Conservation (phyloP, 441 rosid genomes). For the Melastoma candidum region DNA sequence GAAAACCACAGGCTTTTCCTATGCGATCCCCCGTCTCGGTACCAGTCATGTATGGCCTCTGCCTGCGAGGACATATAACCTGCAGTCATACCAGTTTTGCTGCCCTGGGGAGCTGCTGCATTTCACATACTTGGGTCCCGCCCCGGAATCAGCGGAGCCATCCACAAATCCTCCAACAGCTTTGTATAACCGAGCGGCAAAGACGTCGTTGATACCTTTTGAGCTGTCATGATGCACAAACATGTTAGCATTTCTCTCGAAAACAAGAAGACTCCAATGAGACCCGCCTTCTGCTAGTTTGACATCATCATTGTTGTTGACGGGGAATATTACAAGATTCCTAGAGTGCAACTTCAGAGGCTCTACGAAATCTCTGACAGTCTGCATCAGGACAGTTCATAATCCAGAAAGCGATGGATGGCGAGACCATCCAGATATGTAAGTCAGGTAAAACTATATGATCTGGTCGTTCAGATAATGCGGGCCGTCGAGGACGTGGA, state of each 20-base stretch:
- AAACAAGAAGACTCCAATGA: slow-evolving; percentile 83
- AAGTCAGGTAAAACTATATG: slow-evolving; percentile 75
- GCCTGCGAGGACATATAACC: slow-evolving; percentile 57
- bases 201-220: slow-evolving; percentile 25
- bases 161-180: slow-evolving; percentile 34
- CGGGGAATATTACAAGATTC: slow-evolving; percentile 58
- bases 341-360: slow-evolving; percentile 42
- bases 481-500: slow-evolving; percentile 52
- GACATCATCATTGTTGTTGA: slow-evolving; percentile 58
- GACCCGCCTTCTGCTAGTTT: slow-evolving; percentile 67
- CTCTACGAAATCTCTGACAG: slow-evolving; percentile 44
- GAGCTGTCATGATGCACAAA: slow-evolving; percentile 79
- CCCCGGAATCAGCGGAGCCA: slow-evolving; percentile 15
- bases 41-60: slow-evolving; percentile 45
- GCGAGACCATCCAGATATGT: slow-evolving; percentile 55
- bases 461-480: slow-evolving; percentile 57
- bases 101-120: slow-evolving; percentile 53
- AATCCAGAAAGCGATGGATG: slow-evolving; percentile 76
- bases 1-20: slow-evolving; percentile 44
- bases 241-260: slow-evolving; percentile 34
- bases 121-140: slow-evolving; percentile 26
- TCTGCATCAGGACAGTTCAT: slow-evolving; percentile 49
- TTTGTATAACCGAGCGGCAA: slow-evolving; percentile 35
- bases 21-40: slow-evolving; percentile 20
- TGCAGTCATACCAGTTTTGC: slow-evolving; percentile 61